Conservation (phyloP, 352 stramenopile species). For the Blastocystis sp. region DNA sequence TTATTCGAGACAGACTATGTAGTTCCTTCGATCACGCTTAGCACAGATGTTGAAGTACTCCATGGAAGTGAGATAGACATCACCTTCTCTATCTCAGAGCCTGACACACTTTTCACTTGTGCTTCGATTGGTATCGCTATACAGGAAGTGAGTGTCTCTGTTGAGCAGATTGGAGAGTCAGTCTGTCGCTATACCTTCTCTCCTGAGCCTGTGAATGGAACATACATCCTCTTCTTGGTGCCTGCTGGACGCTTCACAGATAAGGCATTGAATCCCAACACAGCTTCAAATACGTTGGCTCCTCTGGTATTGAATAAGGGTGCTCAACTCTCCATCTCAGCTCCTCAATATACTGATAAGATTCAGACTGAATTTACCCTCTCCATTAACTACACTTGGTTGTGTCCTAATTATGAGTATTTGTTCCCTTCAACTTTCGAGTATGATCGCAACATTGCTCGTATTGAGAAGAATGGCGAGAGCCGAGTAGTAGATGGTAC, state of each 20-base stretch:
- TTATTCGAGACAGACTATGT: constrained; percentile 9
- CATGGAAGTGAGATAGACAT: constrained; percentile 3
- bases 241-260: constrained; percentile 30
- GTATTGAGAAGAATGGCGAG: constrained; percentile 34
- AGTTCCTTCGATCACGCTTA: neutral
- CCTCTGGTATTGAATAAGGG: neutral
- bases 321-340: neutral
- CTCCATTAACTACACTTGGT: constrained; percentile 35
- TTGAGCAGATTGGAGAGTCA: neutral
- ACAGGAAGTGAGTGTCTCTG: neutral
- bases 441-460: constrained; percentile 30
- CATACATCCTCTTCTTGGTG: constrained; percentile 49
- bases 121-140: constrained; percentile 33
- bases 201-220: constrained; percentile 50
- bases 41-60: neutral
- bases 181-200: constrained; percentile 4
- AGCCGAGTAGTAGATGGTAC: neutral
- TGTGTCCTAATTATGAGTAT: constrained; percentile 49
- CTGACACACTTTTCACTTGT: neutral
- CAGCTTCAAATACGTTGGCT: neutral
- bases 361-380: constrained; percentile 13
- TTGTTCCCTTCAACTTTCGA: constrained; percentile 36
- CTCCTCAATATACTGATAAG: constrained; percentile 1
- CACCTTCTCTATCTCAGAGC: constrained; percentile 2
- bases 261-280: neutral